A percentile compares a stretch with the other conserved stretches of the same genome.
Conservation (phyloP, 345 rosid genomes). For the Bretschneidera sinensis region DNA sequence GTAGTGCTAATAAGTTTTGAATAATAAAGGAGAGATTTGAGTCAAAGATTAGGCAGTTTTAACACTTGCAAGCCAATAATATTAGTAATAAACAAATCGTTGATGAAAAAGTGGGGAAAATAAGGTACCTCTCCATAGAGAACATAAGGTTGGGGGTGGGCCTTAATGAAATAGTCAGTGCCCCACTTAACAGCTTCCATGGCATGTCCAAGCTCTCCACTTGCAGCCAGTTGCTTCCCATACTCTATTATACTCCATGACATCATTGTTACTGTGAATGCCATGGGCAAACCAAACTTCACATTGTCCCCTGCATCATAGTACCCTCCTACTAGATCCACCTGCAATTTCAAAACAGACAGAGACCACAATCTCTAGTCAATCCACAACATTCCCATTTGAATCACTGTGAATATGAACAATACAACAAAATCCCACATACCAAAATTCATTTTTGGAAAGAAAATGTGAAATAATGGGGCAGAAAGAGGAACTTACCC, state of each 20-base stretch:
- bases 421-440: neutral
- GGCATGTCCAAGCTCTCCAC: slow-evolving; percentile 83
- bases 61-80: no score
- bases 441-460: neutral
- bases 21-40: no score
- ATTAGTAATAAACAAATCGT: no score
- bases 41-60: no score
- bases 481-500: slow-evolving; percentile 66
- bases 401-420: neutral
- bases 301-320: slow-evolving; percentile 99
- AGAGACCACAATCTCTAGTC: neutral
- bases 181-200: slow-evolving; percentile 96
- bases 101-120: no score
- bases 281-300: slow-evolving; percentile 98
- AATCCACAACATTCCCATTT: neutral
- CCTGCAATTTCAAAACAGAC: slow-evolving; percentile 36
- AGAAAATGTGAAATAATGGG: neutral
- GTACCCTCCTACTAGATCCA: slow-evolving; percentile 96
- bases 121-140: slow-evolving; percentile 90
- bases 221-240: slow-evolving; percentile 64
- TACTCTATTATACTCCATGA: slow-evolving; percentile 97
- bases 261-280: slow-evolving; percentile 96
- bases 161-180: slow-evolving; percentile 91
- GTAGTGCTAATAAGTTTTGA: no score
- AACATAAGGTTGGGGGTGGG: slow-evolving; percentile 87